These are phyloP conservation scores for Populus euphratica DNA, from an alignment of 345 rosid genomes.

Conservation along the genomic window DNA sequence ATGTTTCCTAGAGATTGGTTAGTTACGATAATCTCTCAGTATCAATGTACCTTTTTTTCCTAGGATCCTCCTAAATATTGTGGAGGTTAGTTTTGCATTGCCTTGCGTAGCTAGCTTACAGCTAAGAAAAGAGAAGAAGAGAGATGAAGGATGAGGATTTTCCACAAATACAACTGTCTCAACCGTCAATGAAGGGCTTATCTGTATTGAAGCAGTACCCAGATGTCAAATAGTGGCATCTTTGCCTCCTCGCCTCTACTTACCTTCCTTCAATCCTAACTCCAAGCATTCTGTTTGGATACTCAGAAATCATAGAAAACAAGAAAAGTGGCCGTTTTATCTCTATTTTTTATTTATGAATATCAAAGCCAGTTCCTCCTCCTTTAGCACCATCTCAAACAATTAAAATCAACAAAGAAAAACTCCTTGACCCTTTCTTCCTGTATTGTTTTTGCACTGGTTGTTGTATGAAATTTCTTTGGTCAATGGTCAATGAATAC, in stretches of 20 bases:
- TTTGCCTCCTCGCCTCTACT: constrained; percentile 19
- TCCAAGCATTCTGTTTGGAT: constrained; percentile 23
- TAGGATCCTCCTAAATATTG: too few relatives aligned
- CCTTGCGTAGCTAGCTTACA: not conserved
- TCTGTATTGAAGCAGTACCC: not conserved
- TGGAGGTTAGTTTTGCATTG: too few relatives aligned
- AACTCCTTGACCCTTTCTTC: too few relatives aligned
- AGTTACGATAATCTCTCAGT: too few relatives aligned
- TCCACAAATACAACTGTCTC: not conserved
- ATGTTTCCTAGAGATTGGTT: too few relatives aligned
- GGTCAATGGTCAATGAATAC: not conserved
- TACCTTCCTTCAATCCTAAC: constrained; percentile 15
- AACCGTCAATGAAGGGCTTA: constrained; percentile 2
- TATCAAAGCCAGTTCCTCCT: too few relatives aligned
- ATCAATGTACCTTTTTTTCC: too few relatives aligned
- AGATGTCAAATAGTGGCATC: not conserved
- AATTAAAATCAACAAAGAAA: too few relatives aligned
- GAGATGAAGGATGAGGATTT: not conserved
- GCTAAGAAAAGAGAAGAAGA: not conserved
- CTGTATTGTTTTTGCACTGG: too few relatives aligned
- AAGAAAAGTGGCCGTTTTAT: not conserved
- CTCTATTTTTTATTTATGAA: not conserved
- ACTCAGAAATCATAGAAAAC: not conserved
- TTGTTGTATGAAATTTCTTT: constrained; percentile 3
- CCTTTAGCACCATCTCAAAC: too few relatives aligned